Evolutionary conservation across 2,329 filamentous ascomycete genomes (phyloP), one percentile per base, ranked within the genome.

Genomic region (Penicillium hordei): DNA sequence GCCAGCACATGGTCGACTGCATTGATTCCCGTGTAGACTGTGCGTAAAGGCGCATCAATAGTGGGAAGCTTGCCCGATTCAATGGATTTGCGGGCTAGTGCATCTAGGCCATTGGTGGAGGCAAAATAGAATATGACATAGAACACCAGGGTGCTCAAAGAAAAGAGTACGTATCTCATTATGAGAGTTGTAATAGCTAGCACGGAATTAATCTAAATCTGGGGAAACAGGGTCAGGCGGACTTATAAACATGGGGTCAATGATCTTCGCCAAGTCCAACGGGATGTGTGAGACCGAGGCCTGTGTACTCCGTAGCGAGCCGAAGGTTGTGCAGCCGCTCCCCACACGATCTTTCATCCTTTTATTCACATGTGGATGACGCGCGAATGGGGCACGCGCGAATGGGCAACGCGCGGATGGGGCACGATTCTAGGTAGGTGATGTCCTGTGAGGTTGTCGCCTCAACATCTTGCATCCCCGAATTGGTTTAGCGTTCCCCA

Each of bases 111-210:
- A 58, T 75, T 76, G 48, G 60, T 60, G 7, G 68, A 57, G 10
- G 68, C 65, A 48, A 72, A 75, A 57, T 72, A 68, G 59, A 72
- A 73, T 8, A 75, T 68, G 3, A 68, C 67, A 55, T 72, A 75
- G 54, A 71, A 55, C 34, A 67, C 72, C 23, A 64, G 68, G 12
- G 68, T 58, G 57, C 71, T 70, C 31, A 75, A 62, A 13, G 70
- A 63, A 33, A 68, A 71, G 4, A 75, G 65, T 31, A 72, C 25
- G 33, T 64, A 57, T 56, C 61, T 68, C 60, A 69, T 69, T 23
- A 23, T 64, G 19, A 48, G 29, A 40, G 13, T 39, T 12, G 34
- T 31, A 25, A 19, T 15, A 25, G 5, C 5, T 17, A 25, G 25
- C 23, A 3, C 13, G 31, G 3, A 21, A 23, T 17, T 4, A 8